phyloP scores from a whole-genome alignment of 176 grass and related monocot genomes.

The Pontederia crassipes region DNA sequence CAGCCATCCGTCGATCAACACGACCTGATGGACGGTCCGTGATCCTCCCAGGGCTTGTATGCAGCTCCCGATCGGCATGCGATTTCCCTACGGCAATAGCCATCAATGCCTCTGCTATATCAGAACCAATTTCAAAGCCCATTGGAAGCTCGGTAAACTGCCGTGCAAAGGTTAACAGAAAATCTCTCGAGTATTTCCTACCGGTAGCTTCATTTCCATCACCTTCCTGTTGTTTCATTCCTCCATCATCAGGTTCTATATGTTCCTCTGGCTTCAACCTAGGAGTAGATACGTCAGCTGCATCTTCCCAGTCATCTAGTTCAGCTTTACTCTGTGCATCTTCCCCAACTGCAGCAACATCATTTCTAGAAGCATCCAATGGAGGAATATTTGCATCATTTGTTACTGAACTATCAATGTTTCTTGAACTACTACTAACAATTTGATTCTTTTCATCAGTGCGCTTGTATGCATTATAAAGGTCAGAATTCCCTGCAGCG shows the following conservation, averaged over 20 bases:
- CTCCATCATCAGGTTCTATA: constrained; percentile 17
- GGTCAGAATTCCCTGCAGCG: constrained; percentile 75
- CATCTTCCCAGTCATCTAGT: constrained; percentile 90
- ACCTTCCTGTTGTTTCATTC: constrained; percentile 14
- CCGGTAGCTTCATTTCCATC: constrained; percentile 32
- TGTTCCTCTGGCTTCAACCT: constrained; percentile 34
- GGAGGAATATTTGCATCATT: constrained; percentile 20
- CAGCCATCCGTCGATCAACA: constrained; percentile 30
- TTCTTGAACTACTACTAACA: constrained; percentile 16
- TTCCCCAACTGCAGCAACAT: constrained; percentile 33
- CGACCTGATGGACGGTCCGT: constrained; percentile 41
- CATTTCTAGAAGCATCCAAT: constrained; percentile 28
- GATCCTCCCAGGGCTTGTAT: constrained; percentile 47
- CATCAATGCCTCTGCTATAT: constrained; percentile 30
- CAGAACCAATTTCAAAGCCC: constrained; percentile 46
- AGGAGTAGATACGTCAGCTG: constrained; percentile 61
- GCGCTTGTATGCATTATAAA: constrained; percentile 90
- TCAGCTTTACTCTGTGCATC: constrained; percentile 52
- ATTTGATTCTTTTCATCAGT: constrained; percentile 53
- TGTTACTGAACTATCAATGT: constrained; percentile 24
- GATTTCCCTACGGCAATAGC: constrained; percentile 41
- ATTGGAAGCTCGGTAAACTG: constrained; percentile 51
- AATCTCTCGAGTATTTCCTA: constrained; percentile 83
- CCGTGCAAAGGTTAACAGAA: constrained; percentile 48
- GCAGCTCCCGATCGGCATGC: constrained; percentile 45